Evolutionary conservation across 2,329 filamentous ascomycete species (phyloP), one percentile per base, ranked within the genome.

Genomic region (Alternaria atra): DNA sequence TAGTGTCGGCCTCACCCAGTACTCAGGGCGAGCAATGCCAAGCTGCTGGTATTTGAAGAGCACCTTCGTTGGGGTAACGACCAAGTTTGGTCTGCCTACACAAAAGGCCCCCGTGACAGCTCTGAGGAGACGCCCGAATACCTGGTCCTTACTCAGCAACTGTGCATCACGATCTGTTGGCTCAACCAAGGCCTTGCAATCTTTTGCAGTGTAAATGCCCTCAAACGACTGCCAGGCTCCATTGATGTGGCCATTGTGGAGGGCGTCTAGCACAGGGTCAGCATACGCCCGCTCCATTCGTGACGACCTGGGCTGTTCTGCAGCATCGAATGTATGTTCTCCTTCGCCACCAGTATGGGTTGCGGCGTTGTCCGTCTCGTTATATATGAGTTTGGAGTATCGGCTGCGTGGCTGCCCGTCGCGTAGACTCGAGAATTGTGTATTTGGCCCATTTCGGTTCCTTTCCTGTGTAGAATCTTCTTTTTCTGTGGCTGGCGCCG

Each of bases 41-140:
- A 77, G 60, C 51, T 74, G 71, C 60, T 74, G 67, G 58, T 69
- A 76, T 47, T 60, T 72, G 53, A 75, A 69, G 7, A 78, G 63
- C 7, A 70, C 66, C 9, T 48, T 35, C 5, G 73, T 72, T 4
- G 77, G 77, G 9, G 66, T 69, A 3, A 68, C 52, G 2, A 52
- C 40, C 10, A 61, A 39, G 12, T 55, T 29, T 3, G 15, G 46
- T 7, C 48, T 61, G 20, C 64, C 64, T 25, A 51, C 54, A 40
- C 64, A 71, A 40, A 77, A 76, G 0, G 61, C 54, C 4, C 34
- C 46, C 17, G 63, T 57, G 34, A 74, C 50, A 2, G 39, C 12
- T 2, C 53, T 25, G 12, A 74, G 40, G 10, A 80, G 61, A 12
- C 46, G 56, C 13, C 29, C 7, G 48, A 79, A 79, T 5, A 77